These are phyloP conservation scores for Rhizodiscina lignyota DNA, from an alignment of 495 filamentous ascomycete genomes.

Conservation along the genomic window DNA sequence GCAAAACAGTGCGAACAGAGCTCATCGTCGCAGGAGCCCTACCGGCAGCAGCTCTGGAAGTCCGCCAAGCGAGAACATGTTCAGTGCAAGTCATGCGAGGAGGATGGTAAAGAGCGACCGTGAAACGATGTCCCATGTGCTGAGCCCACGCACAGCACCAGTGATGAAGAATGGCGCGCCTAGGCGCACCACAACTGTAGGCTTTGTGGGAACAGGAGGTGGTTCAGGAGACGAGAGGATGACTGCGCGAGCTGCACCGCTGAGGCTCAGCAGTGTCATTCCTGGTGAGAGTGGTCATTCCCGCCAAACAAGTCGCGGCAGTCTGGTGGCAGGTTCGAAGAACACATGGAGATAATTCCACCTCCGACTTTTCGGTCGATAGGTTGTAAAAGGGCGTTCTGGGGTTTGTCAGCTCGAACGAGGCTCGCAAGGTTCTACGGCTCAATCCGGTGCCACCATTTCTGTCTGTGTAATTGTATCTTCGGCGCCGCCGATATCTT, in stretches of 20 bases:
- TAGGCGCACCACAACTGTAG: conserved; percentile 11
- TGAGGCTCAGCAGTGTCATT: conserved; percentile 9
- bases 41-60: conserved; percentile 33
- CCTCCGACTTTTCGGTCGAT: no score
- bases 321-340: conserved; percentile 4
- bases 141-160: conserved; percentile 48
- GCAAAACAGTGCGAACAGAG: conserved; percentile 13
- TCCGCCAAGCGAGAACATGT: conserved; percentile 44
- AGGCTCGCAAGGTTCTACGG: no score
- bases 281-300: neutral
- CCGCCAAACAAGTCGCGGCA: neutral
- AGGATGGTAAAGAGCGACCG: conserved; percentile 55
- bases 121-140: conserved; percentile 34
- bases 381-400: no score
- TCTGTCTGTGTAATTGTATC: no score
- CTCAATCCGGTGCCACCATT: no score
- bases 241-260: conserved; percentile 3
- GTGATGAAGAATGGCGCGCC: conserved; percentile 38
- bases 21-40: conserved; percentile 48
- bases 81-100: conserved; percentile 52
- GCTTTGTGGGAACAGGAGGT: conserved; percentile 4
- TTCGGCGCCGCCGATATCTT: no score
- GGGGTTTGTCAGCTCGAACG: no score
- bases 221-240: no score
- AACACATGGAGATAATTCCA: conserved; percentile 4